Base-by-base conservation (phyloP, 2,329 filamentous ascomycete genomes). In the Trichocomaceae sp. region DNA sequence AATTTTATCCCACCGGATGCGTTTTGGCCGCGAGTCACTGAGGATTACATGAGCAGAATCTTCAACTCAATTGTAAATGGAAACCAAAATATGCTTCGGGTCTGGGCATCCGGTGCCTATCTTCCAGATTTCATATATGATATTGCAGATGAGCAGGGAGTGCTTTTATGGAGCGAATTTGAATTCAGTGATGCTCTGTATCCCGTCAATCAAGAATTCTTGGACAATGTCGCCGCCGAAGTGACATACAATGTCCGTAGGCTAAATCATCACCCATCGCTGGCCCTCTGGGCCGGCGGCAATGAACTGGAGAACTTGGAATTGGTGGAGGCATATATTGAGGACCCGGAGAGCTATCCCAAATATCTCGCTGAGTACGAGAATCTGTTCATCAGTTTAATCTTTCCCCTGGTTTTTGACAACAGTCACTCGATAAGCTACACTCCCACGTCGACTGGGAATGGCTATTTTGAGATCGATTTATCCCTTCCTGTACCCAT, bases 71-170 rank as follows among this genome's bases (percentile, higher is more conserved):
- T 79, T 2, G 72, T 81, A 1, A 75, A 75, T 22, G 81, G 79
- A 2, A 83, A 84, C 57, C 82, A 85, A 63, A 84, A 84, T 61
- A 83, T 85, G 81, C 73, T 85, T 3, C 75, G 82, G 5, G 77
- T 84, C 1, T 85, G 83, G 83, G 75, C 81, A 12, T 80, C 77
- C 19, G 81, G 82, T 2, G 77, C 79, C 1, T 85, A 85, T 58
- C 72, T 77, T 1, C 81, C 80, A 0, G 81, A 84, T 58, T 84
- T 81, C 59, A 79, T 85, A 57, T 85, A 82, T 60, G 81, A 84
- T 55, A 69, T 84, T 9, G 83, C 82, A 1, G 82, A 85, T 63
- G 79, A 83, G 62, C 75, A 75, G 60, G 83, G 83, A 1, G 74
- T 85, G 5, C 68, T 85, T 6, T 70, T 85, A 0, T 85, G 82